These are phyloP conservation scores for Udeniomyces megalosporus DNA, from an alignment of 768 basidiomycete species.

Conservation along the genomic window DNA sequence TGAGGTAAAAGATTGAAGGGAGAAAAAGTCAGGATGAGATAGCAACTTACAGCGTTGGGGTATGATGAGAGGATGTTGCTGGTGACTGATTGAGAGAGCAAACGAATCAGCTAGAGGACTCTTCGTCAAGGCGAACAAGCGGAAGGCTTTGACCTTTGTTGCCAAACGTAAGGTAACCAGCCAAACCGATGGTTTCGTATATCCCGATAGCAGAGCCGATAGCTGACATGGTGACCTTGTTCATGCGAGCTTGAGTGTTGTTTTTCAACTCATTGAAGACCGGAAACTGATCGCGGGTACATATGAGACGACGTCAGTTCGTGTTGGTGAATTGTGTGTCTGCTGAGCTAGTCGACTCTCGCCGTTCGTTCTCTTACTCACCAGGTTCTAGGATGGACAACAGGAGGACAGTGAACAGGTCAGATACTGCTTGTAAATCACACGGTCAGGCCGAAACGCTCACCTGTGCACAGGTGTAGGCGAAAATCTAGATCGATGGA, in stretches of 20 bases:
- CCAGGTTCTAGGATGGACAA: too few species aligned
- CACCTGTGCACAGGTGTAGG: too few species aligned
- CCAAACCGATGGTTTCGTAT: slow-evolving; percentile 62
- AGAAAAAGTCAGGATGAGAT: too few species aligned
- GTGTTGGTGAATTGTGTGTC: too few species aligned
- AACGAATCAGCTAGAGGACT: too few species aligned
- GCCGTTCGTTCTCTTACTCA: too few species aligned
- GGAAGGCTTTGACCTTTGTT: slow-evolving; percentile 41
- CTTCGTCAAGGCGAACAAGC: slow-evolving; percentile 17
- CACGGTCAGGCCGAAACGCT: too few species aligned
- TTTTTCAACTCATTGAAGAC: slow-evolving; percentile 76
- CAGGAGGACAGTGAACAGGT: too few species aligned
- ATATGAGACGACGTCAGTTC: background rate
- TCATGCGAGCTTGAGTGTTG: slow-evolving; percentile 71
- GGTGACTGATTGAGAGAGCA: slow-evolving; percentile 12
- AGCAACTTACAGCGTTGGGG: slow-evolving; percentile 46
- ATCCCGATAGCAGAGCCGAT: slow-evolving; percentile 69
- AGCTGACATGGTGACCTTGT: slow-evolving; percentile 66
- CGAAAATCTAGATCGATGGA: background rate
- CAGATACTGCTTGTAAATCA: too few species aligned
- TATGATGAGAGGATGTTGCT: background rate
- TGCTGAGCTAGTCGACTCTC: too few species aligned
- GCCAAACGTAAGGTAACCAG: slow-evolving; percentile 83
- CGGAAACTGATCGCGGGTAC: slow-evolving; percentile 59
- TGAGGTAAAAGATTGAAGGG: too few species aligned